Evolutionary conservation across 2,329 filamentous ascomycete genomes (phyloP).

Genomic region (Penicillium freii): DNA sequence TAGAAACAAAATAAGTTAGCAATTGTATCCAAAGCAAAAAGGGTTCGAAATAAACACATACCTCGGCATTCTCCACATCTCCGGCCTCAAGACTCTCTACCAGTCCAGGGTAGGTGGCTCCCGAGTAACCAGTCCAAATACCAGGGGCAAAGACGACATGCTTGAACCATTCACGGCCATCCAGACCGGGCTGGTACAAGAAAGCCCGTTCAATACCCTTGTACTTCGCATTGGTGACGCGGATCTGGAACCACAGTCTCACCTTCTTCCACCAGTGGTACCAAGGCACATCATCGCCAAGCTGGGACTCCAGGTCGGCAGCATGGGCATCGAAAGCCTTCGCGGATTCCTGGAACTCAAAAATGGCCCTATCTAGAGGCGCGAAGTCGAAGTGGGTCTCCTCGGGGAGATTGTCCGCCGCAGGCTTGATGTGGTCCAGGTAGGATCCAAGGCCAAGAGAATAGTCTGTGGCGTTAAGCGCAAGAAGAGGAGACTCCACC

Average conservation of each 20-base stretch:
- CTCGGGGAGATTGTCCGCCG: constrained; percentile 26
- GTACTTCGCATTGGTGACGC: constrained; percentile 72
- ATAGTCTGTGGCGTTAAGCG: constrained; percentile 65
- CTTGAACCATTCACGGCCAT: constrained; percentile 84
- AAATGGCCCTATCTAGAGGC: constrained; percentile 50
- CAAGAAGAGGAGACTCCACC: constrained; percentile 60
- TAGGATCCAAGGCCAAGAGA: constrained; percentile 54
- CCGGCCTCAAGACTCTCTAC: constrained; percentile 59
- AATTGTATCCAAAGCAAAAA: neutral
- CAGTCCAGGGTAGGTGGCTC: constrained; percentile 65
- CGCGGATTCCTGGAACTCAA: constrained; percentile 50
- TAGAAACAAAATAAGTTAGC: constrained; percentile 19
- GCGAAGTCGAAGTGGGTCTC: constrained; percentile 41
- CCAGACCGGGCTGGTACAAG: constrained; percentile 71
- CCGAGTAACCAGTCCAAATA: constrained; percentile 86
- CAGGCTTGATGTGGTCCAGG: constrained; percentile 34
- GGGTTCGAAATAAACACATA: constrained; percentile 38
- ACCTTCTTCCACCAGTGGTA: constrained; percentile 72
- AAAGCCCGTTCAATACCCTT: constrained; percentile 81
- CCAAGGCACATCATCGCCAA: constrained; percentile 65
- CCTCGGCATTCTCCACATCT: constrained; percentile 50
- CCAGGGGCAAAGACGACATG: constrained; percentile 92
- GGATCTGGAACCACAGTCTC: constrained; percentile 62
- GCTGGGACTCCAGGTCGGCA: constrained; percentile 47
- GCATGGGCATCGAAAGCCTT: constrained; percentile 53